Evolutionary conservation across 2,329 filamentous ascomycete genomes (phyloP).

Genomic region (Penicillium sp.): DNA sequence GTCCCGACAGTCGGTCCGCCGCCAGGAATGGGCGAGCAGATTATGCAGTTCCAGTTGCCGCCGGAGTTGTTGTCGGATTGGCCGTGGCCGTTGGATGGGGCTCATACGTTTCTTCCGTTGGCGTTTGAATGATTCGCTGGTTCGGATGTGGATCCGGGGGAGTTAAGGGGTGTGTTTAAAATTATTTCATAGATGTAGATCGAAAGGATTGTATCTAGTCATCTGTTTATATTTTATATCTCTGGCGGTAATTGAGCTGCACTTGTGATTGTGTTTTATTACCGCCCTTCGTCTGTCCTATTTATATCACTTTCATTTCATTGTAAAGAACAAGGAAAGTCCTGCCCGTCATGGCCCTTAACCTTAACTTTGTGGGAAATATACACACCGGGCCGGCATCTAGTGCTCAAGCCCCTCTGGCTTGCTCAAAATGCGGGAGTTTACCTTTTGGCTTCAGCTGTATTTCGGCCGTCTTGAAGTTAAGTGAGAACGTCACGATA

Average conservation of each 20-base stretch:
- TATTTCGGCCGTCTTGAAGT: no score
- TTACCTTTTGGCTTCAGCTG: not conserved
- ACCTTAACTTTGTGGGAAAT: not conserved
- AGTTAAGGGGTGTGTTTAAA: not conserved
- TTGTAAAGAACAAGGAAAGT: not conserved
- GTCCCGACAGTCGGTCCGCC: slow-evolving; percentile 5
- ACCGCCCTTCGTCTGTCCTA: no score
- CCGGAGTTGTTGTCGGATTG: slow-evolving; percentile 43
- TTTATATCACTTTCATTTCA: not conserved
- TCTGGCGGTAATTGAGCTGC: not conserved
- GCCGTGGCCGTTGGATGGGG: slow-evolving; percentile 38
- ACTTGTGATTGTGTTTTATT: not conserved
- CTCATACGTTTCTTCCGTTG: slow-evolving; percentile 23
- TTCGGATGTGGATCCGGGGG: not conserved
- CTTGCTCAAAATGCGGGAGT: not conserved
- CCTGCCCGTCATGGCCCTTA: not conserved
- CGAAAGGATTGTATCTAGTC: not conserved
- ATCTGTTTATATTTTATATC: not conserved
- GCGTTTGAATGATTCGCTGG: slow-evolving; percentile 19
- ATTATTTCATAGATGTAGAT: slow-evolving; percentile 1
- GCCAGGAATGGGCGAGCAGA: slow-evolving; percentile 18
- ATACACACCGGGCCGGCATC: not conserved
- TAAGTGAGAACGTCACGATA: not conserved
- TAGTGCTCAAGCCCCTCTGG: not conserved
- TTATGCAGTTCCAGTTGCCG: slow-evolving; percentile 42